phyloP scores from a whole-genome alignment of 306 rosid species.

The Inga oerstediana region DNA sequence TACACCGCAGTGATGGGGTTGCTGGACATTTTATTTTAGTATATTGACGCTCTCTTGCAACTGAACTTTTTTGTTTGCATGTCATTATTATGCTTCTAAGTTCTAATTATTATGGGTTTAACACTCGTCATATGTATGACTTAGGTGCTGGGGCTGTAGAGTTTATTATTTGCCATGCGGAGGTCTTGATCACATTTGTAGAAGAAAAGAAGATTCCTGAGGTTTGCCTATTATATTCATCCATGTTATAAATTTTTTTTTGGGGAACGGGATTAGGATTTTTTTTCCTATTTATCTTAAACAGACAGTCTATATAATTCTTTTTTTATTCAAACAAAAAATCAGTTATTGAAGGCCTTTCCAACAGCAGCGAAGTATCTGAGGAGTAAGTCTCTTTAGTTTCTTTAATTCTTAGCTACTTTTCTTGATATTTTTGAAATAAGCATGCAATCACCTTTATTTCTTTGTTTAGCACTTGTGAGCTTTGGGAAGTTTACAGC shows the following conservation, averaged over 20 bases:
- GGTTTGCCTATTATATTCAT: slow-evolving; percentile 47
- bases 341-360: slow-evolving; percentile 82
- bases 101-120: slow-evolving; percentile 25
- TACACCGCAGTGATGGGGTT: slow-evolving; percentile 11
- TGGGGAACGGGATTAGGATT: slow-evolving; percentile 4
- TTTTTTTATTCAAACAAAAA: background rate
- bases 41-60: slow-evolving; percentile 11
- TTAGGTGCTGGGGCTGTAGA: slow-evolving; percentile 92
- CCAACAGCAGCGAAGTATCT: slow-evolving; percentile 64
- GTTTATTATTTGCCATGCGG: slow-evolving; percentile 82
- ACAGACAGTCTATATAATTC: slow-evolving; percentile 1
- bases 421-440: slow-evolving; percentile 12
- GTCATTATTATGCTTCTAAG: background rate
- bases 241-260: background rate
- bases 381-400: slow-evolving; percentile 60
- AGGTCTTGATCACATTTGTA: slow-evolving; percentile 71
- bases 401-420: slow-evolving; percentile 27
- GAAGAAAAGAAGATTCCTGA: slow-evolving; percentile 90
- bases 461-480: slow-evolving; percentile 66
- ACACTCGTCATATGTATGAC: slow-evolving; percentile 36
- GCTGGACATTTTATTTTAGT: slow-evolving; percentile 18
- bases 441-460: slow-evolving; percentile 27
- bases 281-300: background rate
- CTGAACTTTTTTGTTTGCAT: slow-evolving; percentile 16
- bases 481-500: slow-evolving; percentile 85